Evolutionary conservation across 768 basidiomycete species (phyloP), one percentile per base, ranked within the genome.

Genomic region (Rhizopogon salebrosus): DNA sequence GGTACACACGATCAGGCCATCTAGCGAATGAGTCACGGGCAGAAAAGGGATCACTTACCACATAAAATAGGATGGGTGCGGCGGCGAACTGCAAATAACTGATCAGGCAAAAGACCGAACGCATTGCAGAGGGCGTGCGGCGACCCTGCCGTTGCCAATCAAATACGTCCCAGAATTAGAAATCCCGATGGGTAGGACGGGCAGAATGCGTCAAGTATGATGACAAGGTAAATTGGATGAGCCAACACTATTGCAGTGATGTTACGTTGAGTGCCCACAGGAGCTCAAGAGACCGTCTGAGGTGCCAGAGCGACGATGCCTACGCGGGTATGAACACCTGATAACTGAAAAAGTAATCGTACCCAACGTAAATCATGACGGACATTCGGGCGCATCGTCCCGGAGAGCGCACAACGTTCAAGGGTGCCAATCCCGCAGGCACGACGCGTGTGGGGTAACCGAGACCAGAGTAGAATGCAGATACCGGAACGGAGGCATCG

Each of bases 111-210:
- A 31, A 46, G 43, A 46, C 43, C 29, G 43, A 46, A 31, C 43
- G 43, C 43, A 14, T 46, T 46, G 43, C 43, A 46, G 43, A 46
- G 43, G 43, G 43, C 43, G 29, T 46, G 43, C n/a, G 29, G 20
- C 24, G 43, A 46, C 43, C 43, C 43, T 46, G 20, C 13, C 18
- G 22, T 45, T 46, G 27, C 27, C 18, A 18, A 45, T 45, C 13
- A 29, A 20, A 31, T 31, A 46, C 20, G 29, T 31, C 13, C 31
- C 27, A 45, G 14, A 20, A 31, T 31, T 45, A 18, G 7, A 16
- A 31, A 34, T 31, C 8, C 20, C 29, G 22, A 6, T 29, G 20
- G 20, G 29, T 18, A 31, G 43, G 20, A 34, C 43, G 20, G 18
- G 11, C 6, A 20, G 18, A 11, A 29, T 20, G 43, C 18, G 9